Evolutionary conservation across 1,284 basidiomycete species (phyloP), one percentile per base, ranked within the genome.

Genomic region (Naganishia albida): DNA sequence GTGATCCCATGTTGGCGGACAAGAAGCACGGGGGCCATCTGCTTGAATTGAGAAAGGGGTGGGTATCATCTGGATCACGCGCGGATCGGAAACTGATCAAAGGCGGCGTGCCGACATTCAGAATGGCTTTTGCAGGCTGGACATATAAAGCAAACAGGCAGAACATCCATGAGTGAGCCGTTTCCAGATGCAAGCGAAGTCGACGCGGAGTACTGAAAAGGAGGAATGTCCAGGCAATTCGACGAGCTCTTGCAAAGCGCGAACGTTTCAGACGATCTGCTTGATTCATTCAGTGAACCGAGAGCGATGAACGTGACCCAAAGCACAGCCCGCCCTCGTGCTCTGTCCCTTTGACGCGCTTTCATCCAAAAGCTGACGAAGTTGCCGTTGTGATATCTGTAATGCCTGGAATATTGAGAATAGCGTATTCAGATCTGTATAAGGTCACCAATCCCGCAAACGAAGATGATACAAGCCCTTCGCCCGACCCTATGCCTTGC

Each of bases 1-100:
- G 88, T 69, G 94, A 97, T 78, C 92, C 91, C 12, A 81, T 98
- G 73, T 83, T 97, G 62, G 84, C 87, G 62, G 86, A 96, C 80
- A 87, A 87, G 75, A 82, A 87, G 62, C 88, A 96, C 74, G 93
- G 94, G 28, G 84, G 86, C 67, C 85, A 91, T 74, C 87, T 96
- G 67, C 83, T 97, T 72, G 87, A 91, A 74, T 88, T 94, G 70
- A 87, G 94, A 72, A 97, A 98, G 80, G 87, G 88, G 69, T 83
- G 46, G 70, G 73, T 71, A 3, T 23, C 23, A 3, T 20, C 0
- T 30, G 1, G 18, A 1, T 8, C 7, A 34, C 16, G 16, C 26
- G 1, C 23, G 4, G 7, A 3, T 42, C 3, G 8, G 20, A 52
- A 4, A 25, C 46, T 60, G 16, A 44, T 52, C 26, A 12, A 26